Base-by-base conservation (phyloP, 257 asterid genomes). In the Nicotiana attenuata region DNA sequence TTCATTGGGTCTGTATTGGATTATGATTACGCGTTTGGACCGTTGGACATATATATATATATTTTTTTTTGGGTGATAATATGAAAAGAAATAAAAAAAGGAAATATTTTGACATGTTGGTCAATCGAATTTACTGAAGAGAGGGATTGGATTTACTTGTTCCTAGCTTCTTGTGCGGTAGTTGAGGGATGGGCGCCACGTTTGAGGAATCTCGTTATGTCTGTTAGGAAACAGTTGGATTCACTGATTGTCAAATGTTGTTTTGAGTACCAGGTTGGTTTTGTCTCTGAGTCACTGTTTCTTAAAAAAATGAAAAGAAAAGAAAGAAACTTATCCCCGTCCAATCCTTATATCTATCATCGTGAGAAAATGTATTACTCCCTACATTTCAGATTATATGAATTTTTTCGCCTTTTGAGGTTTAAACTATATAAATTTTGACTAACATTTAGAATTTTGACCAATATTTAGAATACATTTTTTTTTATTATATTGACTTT, bases 11-110 rank as follows among this genome's bases (percentile, higher is more conserved):
- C 71, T 16, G 28, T 11, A 10, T 52, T 14, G 71, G 65, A 73
- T 73, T 66, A 13, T 64, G 69, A 56, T 29, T 13, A 85, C 84
- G 86, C 87, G 87, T 78, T 81, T 5, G 7, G 78, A 76, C 52
- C 28, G 73, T 82, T 19, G 84, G 84, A 55, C 61, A 73, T 47
- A 5, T 45, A 15, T 73, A 14, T 11, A 6, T 10, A 5, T 2
- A 0, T 26, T 2, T 26, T 26, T 29, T 7, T 65, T 31, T 3
- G 5, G 13, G 33, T 3, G 17, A n/a, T 65, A 29, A 16, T 2
- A 15, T 1, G 0, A 52, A 11, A 52, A 10, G 65, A 10, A 22
- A 13, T 0, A 63, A 63, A 16, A 14, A 13, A 28, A 64, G 19
- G 5, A 65, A 28, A 29, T 2, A 5, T 14, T 1, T 29, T 65